phyloP scores from a whole-genome alignment of 805 yeast species.

The Cephaloascus albidus region DNA sequence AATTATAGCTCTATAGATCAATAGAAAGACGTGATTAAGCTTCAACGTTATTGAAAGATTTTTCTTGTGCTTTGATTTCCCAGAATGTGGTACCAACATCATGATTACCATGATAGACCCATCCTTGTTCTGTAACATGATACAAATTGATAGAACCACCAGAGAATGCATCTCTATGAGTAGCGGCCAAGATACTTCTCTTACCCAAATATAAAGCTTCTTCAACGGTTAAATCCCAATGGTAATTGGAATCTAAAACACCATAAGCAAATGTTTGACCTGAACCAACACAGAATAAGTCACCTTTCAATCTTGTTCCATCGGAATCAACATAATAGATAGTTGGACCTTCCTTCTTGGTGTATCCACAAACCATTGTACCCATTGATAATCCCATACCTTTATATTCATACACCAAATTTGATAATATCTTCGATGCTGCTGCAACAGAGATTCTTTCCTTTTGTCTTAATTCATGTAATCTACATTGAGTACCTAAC shows the following conservation, averaged over 20 bases:
- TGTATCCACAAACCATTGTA: slow-evolving; percentile 97
- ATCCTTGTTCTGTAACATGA: slow-evolving; percentile 89
- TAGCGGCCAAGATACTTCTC: slow-evolving; percentile 92
- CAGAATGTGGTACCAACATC: slow-evolving; percentile 88
- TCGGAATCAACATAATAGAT: slow-evolving; percentile 95
- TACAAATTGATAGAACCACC: slow-evolving; percentile 94
- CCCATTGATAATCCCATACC: slow-evolving; percentile 99
- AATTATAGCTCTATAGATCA: too few species aligned
- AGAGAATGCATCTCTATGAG: slow-evolving; percentile 96
- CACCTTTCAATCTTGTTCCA: slow-evolving; percentile 93
- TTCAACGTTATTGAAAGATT: slow-evolving; percentile 78
- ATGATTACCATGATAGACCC: slow-evolving; percentile 93
- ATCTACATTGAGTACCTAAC: slow-evolving; percentile 93
- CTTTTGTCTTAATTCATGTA: slow-evolving; percentile 90
- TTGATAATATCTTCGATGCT: slow-evolving; percentile 87
- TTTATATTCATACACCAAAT: slow-evolving; percentile 86
- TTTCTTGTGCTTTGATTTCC: slow-evolving; percentile 82
- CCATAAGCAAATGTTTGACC: slow-evolving; percentile 99
- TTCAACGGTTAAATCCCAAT: slow-evolving; percentile 86
- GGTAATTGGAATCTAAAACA: slow-evolving; percentile 86
- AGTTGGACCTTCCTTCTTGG: slow-evolving; percentile 91
- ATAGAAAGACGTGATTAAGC: too few species aligned
- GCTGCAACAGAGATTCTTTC: slow-evolving; percentile 95
- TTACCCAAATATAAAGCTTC: slow-evolving; percentile 93
- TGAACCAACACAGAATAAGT: slow-evolving; percentile 93